Conservation (phyloP, 768 basidiomycete genomes). For the Chiua virens region DNA sequence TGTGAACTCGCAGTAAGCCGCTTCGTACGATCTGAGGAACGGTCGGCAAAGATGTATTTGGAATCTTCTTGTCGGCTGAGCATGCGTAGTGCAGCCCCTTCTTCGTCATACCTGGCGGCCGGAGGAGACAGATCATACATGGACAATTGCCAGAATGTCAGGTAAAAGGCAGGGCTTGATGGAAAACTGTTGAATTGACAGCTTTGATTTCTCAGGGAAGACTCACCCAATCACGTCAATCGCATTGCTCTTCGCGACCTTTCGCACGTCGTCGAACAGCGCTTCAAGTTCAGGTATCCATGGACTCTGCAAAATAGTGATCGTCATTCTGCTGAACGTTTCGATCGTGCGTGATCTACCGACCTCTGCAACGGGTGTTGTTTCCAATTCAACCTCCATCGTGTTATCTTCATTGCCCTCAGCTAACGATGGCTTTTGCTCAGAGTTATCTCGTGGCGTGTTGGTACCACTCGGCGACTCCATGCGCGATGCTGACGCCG, state of each 20-base stretch:
- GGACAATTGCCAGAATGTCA: conserved; percentile 96
- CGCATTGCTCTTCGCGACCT: conserved; percentile 65
- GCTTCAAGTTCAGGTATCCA: conserved; percentile 77
- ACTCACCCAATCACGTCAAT: conserved; percentile 72
- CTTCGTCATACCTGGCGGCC: conserved; percentile 73
- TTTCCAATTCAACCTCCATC: conserved; percentile 53
- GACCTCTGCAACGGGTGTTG: conserved; percentile 26
- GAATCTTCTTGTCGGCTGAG: conserved; percentile 70
- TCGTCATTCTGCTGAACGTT: conserved; percentile 3
- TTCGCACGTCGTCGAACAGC: conserved; percentile 75
- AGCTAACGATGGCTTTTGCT: conserved; percentile 24
- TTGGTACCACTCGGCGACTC: conserved; percentile 55
- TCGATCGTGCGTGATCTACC: conserved; percentile 3
- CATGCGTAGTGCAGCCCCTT: conserved; percentile 57
- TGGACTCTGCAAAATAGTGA: conserved; percentile 47
- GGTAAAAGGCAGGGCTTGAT: conserved; percentile 83
- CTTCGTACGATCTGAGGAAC: conserved; percentile 64
- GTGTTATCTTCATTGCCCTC: conserved; percentile 43
- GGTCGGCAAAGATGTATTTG: conserved; percentile 63
- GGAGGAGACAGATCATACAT: conserved; percentile 88
- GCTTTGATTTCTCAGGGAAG: conserved; percentile 1
- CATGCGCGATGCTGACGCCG: conserved; percentile 51
- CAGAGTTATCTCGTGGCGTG: conserved; percentile 26
- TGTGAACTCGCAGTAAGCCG: conserved; percentile 57
- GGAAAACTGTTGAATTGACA: conserved; percentile 3